phyloP scores from a whole-genome alignment of 2,329 filamentous ascomycete genomes.

The Dactylella cylindrospora region DNA sequence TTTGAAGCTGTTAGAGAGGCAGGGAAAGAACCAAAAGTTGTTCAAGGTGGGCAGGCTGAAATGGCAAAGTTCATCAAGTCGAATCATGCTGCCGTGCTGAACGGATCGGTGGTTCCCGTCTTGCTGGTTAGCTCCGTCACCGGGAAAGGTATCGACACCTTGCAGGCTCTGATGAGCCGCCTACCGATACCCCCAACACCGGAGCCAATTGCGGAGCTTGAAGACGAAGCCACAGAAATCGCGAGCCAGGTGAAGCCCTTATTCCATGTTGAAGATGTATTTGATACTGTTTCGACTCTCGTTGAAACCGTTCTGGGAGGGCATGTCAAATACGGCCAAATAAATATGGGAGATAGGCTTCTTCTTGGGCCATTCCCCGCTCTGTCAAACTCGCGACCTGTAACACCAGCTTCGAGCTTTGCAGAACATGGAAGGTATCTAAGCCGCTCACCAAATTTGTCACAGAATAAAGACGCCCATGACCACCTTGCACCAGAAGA shows the following conservation, averaged over 20 bases:
- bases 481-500: constrained; percentile 58
- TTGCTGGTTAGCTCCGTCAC: constrained; percentile 83
- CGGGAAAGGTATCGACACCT: constrained; percentile 74
- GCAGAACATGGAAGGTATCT: constrained; percentile 58
- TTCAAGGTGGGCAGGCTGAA: constrained; percentile 51
- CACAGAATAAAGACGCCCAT: constrained; percentile 53
- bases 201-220: constrained; percentile 55
- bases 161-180: constrained; percentile 77
- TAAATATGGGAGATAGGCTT: constrained; percentile 76
- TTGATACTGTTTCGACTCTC: constrained; percentile 52
- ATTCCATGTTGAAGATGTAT: constrained; percentile 91
- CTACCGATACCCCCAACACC: constrained; percentile 68
- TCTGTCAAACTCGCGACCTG: constrained; percentile 43
- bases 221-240: constrained; percentile 33
- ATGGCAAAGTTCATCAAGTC: constrained; percentile 47
- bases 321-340: constrained; percentile 73
- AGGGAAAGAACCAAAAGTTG: constrained; percentile 64
- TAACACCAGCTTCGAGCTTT: constrained; percentile 51
- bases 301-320: constrained; percentile 77
- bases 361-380: constrained; percentile 73
- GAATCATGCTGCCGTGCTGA: constrained; percentile 45
- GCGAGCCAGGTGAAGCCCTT: constrained; percentile 63
- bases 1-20: constrained; percentile 75
- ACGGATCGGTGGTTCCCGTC: constrained; percentile 68
- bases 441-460: constrained; percentile 36